Conservation (phyloP, 2,329 filamentous ascomycete species). For the Calonectria hawksworthii region DNA sequence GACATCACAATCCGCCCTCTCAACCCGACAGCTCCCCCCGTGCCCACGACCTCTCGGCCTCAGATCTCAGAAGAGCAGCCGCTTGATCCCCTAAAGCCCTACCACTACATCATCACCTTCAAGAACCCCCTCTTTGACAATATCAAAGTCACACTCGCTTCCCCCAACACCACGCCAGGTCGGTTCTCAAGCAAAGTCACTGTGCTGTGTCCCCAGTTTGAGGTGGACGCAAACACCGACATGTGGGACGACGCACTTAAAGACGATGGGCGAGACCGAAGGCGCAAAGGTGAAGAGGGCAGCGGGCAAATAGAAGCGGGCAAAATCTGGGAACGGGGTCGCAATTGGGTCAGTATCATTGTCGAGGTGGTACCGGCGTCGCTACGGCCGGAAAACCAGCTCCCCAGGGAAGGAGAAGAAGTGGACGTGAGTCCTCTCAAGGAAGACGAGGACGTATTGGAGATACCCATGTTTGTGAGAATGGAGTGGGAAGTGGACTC, state of each 20-base stretch:
- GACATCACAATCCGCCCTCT: constrained; percentile 81
- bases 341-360: constrained; percentile 96
- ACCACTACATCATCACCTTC: constrained; percentile 90
- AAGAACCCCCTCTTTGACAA: constrained; percentile 95
- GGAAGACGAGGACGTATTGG: constrained; percentile 76
- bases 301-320: constrained; percentile 80
- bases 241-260: constrained; percentile 90
- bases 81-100: constrained; percentile 70
- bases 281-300: constrained; percentile 57
- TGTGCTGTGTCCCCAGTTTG: constrained; percentile 93
- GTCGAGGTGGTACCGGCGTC: constrained; percentile 85
- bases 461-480: constrained; percentile 94
- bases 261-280: constrained; percentile 59
- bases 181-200: constrained; percentile 85
- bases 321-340: constrained; percentile 94
- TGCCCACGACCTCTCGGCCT: constrained; percentile 53
- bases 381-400: constrained; percentile 57
- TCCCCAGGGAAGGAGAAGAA: constrained; percentile 49
- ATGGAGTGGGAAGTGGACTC: constrained; percentile 89
- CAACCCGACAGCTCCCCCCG: constrained; percentile 52
- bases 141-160: constrained; percentile 89
- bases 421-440: constrained; percentile 63
- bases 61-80: constrained; percentile 50
- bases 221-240: constrained; percentile 92
- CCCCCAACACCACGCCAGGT: constrained; percentile 83